These are phyloP conservation scores for Spathaspora passalidarum DNA, from an alignment of 805 yeast species.

Conservation along the genomic window DNA sequence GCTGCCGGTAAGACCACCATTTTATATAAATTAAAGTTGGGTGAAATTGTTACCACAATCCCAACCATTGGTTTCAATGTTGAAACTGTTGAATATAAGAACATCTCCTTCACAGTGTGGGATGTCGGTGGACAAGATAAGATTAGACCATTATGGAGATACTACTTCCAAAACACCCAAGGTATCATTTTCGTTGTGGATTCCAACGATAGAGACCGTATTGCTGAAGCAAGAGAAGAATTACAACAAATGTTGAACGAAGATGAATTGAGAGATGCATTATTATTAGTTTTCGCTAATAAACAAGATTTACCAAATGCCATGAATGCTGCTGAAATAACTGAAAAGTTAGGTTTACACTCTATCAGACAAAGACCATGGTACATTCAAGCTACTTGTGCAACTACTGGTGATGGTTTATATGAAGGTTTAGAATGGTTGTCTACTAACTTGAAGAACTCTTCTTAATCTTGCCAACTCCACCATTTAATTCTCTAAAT, in stretches of 20 bases:
- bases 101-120: slow-evolving; percentile 96
- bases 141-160: slow-evolving; percentile 98
- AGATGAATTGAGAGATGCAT: slow-evolving; percentile 96
- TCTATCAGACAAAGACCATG: slow-evolving; percentile 98
- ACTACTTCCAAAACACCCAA: slow-evolving; percentile 97
- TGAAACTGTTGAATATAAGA: slow-evolving; percentile 95
- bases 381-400: slow-evolving; percentile 99
- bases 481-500: background rate
- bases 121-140: slow-evolving; percentile 99
- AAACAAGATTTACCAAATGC: slow-evolving; percentile 99
- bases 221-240: slow-evolving; percentile 96
- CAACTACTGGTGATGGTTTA: slow-evolving; percentile 98
- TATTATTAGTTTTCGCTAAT: slow-evolving; percentile 93
- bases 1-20: slow-evolving; percentile 99
- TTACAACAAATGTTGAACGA: slow-evolving; percentile 97
- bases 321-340: slow-evolving; percentile 97
- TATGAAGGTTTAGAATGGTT: slow-evolving; percentile 98
- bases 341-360: slow-evolving; percentile 94
- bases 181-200: slow-evolving; percentile 98
- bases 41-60: slow-evolving; percentile 93
- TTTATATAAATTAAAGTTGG: slow-evolving; percentile 88
- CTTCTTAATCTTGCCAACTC: slow-evolving; percentile 19
- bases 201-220: slow-evolving; percentile 97
- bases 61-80: slow-evolving; percentile 98
- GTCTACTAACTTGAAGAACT: slow-evolving; percentile 75